Percentiles rank a stretch among this genome's conserved stretches.
Evolutionary conservation across 108 stramenopile species (phyloP).

Genomic region (Nitzschia putrida): DNA sequence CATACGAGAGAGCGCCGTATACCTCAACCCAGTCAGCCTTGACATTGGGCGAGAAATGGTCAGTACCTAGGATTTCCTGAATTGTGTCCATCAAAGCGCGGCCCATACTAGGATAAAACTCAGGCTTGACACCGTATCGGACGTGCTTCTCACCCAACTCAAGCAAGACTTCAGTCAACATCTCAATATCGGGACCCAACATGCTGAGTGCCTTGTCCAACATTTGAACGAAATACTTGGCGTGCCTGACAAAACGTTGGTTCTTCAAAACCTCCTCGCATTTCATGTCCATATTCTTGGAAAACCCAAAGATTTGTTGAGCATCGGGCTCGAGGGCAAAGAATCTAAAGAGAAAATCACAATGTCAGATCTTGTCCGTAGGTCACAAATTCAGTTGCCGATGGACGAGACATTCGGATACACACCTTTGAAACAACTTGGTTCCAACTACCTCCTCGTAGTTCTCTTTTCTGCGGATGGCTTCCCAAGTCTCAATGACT

Average conservation of each 20-base stretch:
- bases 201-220: constrained; percentile 34
- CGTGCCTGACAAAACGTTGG: constrained; percentile 32
- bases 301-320: constrained; percentile 37
- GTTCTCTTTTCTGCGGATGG: constrained; percentile 17
- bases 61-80: constrained; percentile 27
- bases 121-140: constrained; percentile 28
- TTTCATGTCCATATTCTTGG: constrained; percentile 31
- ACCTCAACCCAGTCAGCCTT: constrained; percentile 50
- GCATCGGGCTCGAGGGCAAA: constrained; percentile 30
- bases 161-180: constrained; percentile 38
- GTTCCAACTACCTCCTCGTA: constrained; percentile 36
- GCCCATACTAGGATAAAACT: constrained; percentile 31
- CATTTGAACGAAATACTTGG: constrained; percentile 39
- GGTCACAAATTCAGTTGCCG: not conserved
- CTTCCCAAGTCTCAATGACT: constrained; percentile 44
- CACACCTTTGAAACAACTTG: constrained; percentile 40
- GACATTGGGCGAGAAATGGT: constrained; percentile 21
- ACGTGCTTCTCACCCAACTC: constrained; percentile 33
- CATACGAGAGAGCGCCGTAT: constrained; percentile 37
- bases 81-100: constrained; percentile 24
- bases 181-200: constrained; percentile 43
- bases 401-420: no score
- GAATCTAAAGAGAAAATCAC: constrained; percentile 13
- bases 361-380: not conserved
- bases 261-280: constrained; percentile 24